Percentiles rank a stretch among this genome's conserved stretches.
phyloP scores from a whole-genome alignment of 768 basidiomycete genomes.

The Mycena vitilis region DNA sequence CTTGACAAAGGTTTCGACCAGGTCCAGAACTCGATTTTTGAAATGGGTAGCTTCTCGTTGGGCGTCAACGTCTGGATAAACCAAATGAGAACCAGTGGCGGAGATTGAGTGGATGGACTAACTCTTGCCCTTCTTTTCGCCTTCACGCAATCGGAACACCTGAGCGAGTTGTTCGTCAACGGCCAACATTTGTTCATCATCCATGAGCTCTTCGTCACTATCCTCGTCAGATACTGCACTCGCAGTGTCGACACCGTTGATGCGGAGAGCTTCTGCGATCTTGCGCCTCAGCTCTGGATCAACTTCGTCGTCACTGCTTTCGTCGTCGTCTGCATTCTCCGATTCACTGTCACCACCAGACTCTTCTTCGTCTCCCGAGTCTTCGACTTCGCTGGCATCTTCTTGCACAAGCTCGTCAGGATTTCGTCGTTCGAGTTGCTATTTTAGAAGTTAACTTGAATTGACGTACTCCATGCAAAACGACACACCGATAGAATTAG shows the following conservation, averaged over 20 bases:
- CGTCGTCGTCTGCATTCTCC: constrained; percentile 49
- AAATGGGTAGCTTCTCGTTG: constrained; percentile 95
- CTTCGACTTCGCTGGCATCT: constrained; percentile 55
- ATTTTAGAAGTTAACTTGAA: constrained; percentile 9
- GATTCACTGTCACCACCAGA: constrained; percentile 45
- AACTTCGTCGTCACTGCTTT: constrained; percentile 58
- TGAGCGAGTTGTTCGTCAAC: constrained; percentile 92
- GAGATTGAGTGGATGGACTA: constrained; percentile 30
- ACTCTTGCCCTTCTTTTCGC: constrained; percentile 79
- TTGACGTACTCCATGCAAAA: not conserved
- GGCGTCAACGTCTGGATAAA: constrained; percentile 65
- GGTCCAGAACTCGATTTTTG: constrained; percentile 94
- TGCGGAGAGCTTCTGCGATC: constrained; percentile 71
- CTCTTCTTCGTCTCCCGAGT: constrained; percentile 51
- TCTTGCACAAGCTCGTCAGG: constrained; percentile 66
- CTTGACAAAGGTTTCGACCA: constrained; percentile 88
- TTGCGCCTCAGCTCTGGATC: constrained; percentile 76
- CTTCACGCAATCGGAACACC: constrained; percentile 79
- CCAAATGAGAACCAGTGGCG: not conserved
- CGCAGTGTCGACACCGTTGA: constrained; percentile 67
- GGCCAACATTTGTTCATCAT: constrained; percentile 98
- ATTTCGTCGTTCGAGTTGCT: constrained; percentile 88
- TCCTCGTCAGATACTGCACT: constrained; percentile 61
- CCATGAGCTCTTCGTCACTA: constrained; percentile 80
- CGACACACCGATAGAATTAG: constrained; percentile 81